Percentiles rank a stretch among this genome's conserved stretches.
Conservation (phyloP, 169 alveolate genomes). For the Cryptosporidium ubiquitum region DNA sequence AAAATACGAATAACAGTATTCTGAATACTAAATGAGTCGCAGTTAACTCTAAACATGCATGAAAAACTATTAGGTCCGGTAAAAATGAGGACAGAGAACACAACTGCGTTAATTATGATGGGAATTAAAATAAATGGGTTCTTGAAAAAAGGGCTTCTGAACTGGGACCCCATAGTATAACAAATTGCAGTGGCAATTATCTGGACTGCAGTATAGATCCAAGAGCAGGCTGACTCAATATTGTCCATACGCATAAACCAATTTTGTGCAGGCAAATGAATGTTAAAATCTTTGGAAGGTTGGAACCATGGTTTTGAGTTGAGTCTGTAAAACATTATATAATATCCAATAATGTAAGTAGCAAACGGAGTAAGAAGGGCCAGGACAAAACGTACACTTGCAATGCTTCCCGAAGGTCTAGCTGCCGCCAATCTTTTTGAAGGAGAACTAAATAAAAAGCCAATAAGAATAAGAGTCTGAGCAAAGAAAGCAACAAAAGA, state of each 20-base stretch:
- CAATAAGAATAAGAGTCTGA: constrained; percentile 47
- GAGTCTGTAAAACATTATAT: constrained; percentile 31
- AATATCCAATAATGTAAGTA: constrained; percentile 22
- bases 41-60: constrained; percentile 89
- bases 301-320: constrained; percentile 49
- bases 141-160: constrained; percentile 56
- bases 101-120: neutral
- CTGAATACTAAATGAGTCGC: constrained; percentile 85
- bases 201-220: constrained; percentile 55
- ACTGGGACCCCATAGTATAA: constrained; percentile 72
- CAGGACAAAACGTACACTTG: constrained; percentile 25
- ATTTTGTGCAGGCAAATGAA: constrained; percentile 40
- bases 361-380: constrained; percentile 8
- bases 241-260: constrained; percentile 72
- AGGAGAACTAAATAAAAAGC: constrained; percentile 36
- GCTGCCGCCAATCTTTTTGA: constrained; percentile 61
- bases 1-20: constrained; percentile 81
- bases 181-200: constrained; percentile 38
- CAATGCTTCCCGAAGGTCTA: constrained; percentile 66
- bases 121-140: constrained; percentile 32
- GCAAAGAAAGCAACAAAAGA: constrained; percentile 52
- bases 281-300: constrained; percentile 13
- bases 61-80: constrained; percentile 86
- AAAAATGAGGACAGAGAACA: constrained; percentile 74
- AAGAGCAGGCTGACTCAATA: constrained; percentile 28